A percentile compares a stretch with the other conserved stretches of the same genome.
phyloP scores from a whole-genome alignment of 345 rosid species.

The Eucalyptus cladocalyx region DNA sequence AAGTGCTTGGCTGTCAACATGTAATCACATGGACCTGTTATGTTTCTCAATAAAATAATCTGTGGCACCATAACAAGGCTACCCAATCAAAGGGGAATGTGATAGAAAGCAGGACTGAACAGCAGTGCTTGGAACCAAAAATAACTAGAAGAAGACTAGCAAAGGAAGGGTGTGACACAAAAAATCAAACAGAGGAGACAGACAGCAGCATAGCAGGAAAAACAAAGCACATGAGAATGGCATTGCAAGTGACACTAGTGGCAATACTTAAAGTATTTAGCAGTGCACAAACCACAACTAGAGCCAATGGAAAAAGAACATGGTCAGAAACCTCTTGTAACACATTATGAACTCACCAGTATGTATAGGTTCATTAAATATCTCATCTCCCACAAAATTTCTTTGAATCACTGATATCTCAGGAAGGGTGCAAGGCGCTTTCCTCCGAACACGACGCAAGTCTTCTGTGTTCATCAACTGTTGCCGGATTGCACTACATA shows the following conservation, averaged over 20 bases:
- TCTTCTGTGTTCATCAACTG: slow-evolving; percentile 83
- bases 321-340: not conserved
- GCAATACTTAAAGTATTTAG: not conserved
- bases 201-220: not conserved
- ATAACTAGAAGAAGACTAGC: not conserved
- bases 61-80: not conserved
- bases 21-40: not conserved
- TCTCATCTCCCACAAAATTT: slow-evolving; percentile 64
- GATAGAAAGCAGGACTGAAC: not conserved
- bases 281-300: not conserved
- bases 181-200: not conserved
- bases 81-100: not conserved
- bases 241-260: not conserved
- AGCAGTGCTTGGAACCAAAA: not conserved
- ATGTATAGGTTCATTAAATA: slow-evolving; percentile 48
- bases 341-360: slow-evolving; percentile 49
- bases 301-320: not conserved
- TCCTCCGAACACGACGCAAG: slow-evolving; percentile 88
- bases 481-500: slow-evolving; percentile 70
- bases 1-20: not conserved
- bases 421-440: slow-evolving; percentile 92
- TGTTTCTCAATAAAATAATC: not conserved
- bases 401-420: slow-evolving; percentile 85
- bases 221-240: not conserved
- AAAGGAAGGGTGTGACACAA: not conserved